A percentile compares a stretch with the other conserved stretches of the same genome.
phyloP scores from a whole-genome alignment of 176 grass and related monocot species.

The Paspalum notatum region DNA sequence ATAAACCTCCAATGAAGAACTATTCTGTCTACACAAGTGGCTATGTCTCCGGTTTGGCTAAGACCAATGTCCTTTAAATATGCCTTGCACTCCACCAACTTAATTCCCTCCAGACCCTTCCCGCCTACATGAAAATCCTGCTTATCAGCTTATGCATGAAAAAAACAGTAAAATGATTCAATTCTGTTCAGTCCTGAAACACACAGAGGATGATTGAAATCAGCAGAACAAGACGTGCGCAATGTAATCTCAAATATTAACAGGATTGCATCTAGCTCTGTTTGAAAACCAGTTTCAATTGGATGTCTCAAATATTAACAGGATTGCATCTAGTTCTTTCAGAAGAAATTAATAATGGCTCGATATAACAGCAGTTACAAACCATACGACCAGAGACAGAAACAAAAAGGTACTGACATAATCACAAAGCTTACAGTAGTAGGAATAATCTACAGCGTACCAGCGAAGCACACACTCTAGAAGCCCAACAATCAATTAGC shows the following conservation, averaged over 20 bases:
- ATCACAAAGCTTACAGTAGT: background rate
- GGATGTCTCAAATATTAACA: too few relatives aligned
- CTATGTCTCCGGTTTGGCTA: conserved; percentile 52
- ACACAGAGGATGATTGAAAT: background rate
- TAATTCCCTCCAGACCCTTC: conserved; percentile 54
- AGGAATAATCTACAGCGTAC: background rate
- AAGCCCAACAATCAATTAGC: background rate
- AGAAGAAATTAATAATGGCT: background rate
- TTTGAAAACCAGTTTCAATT: background rate
- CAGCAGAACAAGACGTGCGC: background rate
- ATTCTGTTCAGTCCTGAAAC: conserved; percentile 23
- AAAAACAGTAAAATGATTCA: conserved; percentile 9
- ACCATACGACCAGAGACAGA: background rate
- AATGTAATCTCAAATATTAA: conserved; percentile 11
- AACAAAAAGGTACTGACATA: background rate
- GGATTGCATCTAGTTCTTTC: background rate
- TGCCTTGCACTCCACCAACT: conserved; percentile 65
- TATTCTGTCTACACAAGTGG: conserved; percentile 63
- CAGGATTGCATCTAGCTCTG: conserved; percentile 29
- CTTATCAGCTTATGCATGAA: conserved; percentile 1
- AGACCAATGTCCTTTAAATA: conserved; percentile 69
- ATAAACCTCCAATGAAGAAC: conserved; percentile 68
- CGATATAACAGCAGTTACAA: background rate
- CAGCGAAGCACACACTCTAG: background rate
- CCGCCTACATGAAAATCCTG: conserved; percentile 40